Percentiles rank a stretch among this genome's conserved stretches.
Evolutionary conservation across 2,329 filamentous ascomycete species (phyloP).

Genomic region (Thelonectria olida): DNA sequence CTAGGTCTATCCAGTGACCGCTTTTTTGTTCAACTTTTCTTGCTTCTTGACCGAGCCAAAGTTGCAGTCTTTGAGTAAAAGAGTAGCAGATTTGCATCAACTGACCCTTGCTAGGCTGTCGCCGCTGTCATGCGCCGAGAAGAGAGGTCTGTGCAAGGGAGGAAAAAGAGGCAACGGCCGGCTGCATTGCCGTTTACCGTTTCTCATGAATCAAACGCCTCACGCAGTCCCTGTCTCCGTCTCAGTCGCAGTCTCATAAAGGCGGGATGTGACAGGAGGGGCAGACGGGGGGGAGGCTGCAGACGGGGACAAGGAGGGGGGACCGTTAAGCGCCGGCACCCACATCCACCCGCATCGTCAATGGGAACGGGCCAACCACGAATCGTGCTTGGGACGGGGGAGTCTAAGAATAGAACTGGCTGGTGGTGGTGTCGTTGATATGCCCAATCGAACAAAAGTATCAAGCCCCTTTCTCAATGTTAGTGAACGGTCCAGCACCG

Average conservation of each 20-base stretch:
- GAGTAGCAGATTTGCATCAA: conserved; percentile 19
- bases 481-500: conserved; percentile 15
- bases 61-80: background rate
- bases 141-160: conserved; percentile 16
- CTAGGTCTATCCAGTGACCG: background rate
- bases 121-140: conserved; percentile 22
- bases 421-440: conserved; percentile 10
- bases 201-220: background rate
- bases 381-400: conserved; percentile 9
- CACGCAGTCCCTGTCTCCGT: background rate
- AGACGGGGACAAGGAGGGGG: conserved; percentile 11
- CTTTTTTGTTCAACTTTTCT: background rate
- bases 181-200: conserved; percentile 8
- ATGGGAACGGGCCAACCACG: conserved; percentile 28
- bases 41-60: background rate
- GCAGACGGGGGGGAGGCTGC: background rate
- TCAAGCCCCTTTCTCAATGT: conserved; percentile 26
- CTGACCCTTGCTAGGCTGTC: conserved; percentile 28
- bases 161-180: conserved; percentile 20
- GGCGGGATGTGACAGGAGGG: conserved; percentile 13
- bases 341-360: conserved; percentile 36
- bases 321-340: conserved; percentile 40
- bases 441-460: conserved; percentile 21
- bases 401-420: conserved; percentile 39
- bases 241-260: conserved; percentile 9